A percentile compares a stretch with the other conserved stretches of the same genome.
Conservation (phyloP, 2,329 filamentous ascomycete species). For the Xylariaceae sp. region DNA sequence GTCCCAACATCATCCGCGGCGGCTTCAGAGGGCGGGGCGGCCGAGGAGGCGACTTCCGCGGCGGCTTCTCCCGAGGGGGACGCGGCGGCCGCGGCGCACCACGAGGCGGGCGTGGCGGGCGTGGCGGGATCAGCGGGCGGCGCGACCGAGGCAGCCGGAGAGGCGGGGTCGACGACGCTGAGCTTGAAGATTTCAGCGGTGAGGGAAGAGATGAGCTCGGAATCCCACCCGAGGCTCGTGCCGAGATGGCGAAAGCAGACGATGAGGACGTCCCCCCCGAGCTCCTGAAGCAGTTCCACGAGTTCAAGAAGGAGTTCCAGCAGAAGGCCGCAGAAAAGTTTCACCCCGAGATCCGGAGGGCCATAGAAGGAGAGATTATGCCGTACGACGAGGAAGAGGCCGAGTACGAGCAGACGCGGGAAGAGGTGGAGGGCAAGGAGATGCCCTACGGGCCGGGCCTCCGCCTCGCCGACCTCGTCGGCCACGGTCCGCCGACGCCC, state of each 20-base stretch:
- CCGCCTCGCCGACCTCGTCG: slow-evolving; percentile 26
- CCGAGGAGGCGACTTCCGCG: slow-evolving; percentile 2
- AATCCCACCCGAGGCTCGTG: neutral
- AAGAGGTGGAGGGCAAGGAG: no score
- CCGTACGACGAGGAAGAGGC: no score
- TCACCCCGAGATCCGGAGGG: no score
- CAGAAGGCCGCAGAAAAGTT: no score
- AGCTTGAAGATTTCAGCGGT: neutral
- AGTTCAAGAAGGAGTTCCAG: no score
- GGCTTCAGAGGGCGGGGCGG: slow-evolving; percentile 15
- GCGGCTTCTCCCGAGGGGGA: slow-evolving; percentile 1
- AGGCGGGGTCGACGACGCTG: neutral
- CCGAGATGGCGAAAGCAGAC: neutral
- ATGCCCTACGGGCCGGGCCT: slow-evolving; percentile 26
- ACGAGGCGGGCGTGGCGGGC: slow-evolving; percentile 1
- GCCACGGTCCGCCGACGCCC: slow-evolving; percentile 32
- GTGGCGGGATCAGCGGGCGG: neutral
- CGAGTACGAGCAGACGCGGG: no score
- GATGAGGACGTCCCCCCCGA: slow-evolving; percentile 3
- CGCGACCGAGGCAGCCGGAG: neutral
- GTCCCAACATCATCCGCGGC: slow-evolving; percentile 13
- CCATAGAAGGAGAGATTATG: no score
- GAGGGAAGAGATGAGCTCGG: slow-evolving; percentile 4
- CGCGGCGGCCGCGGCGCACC: neutral
- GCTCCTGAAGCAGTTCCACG: no score